A percentile compares a stretch with the other conserved stretches of the same genome.
phyloP scores from a whole-genome alignment of 2,329 filamentous ascomycete genomes.

The Ustilaginoidea virens region DNA sequence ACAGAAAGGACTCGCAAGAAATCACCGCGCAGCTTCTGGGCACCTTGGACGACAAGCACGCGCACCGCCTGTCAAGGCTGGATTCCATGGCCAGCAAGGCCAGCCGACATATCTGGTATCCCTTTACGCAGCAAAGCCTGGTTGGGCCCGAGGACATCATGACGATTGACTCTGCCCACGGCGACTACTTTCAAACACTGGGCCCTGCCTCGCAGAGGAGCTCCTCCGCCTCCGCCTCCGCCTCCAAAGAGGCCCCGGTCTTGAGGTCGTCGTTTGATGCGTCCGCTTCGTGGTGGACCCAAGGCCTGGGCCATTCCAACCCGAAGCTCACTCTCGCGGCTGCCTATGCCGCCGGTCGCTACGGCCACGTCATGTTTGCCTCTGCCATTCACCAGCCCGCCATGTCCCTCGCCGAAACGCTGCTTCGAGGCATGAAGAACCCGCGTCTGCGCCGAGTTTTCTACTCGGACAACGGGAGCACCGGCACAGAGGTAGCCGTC shows the following conservation, averaged over 20 bases:
- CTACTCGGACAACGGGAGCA: constrained; percentile 73
- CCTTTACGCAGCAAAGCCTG: constrained; percentile 66
- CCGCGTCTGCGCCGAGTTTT: constrained; percentile 57
- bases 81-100: constrained; percentile 47
- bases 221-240: too few relatives aligned
- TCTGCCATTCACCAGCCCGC: constrained; percentile 68
- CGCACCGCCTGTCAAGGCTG: constrained; percentile 39
- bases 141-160: constrained; percentile 48
- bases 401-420: constrained; percentile 46
- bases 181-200: constrained; percentile 58
- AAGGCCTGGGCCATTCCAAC: constrained; percentile 70
- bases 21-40: constrained; percentile 30
- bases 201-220: not conserved
- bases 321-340: constrained; percentile 56
- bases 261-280: constrained; percentile 55
- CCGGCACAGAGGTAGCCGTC: constrained; percentile 67
- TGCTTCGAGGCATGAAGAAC: constrained; percentile 46
- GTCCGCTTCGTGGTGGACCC: constrained; percentile 85
- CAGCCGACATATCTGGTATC: constrained; percentile 61
- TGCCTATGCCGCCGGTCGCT: constrained; percentile 67
- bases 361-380: constrained; percentile 82
- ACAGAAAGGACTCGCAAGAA: constrained; percentile 21
- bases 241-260: constrained; percentile 5
- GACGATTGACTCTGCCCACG: constrained; percentile 66
- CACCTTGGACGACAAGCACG: constrained; percentile 36